Evolutionary conservation across 257 asterid genomes (phyloP), one percentile per base, ranked within the genome.

Genomic region (Echites panduratus): DNA sequence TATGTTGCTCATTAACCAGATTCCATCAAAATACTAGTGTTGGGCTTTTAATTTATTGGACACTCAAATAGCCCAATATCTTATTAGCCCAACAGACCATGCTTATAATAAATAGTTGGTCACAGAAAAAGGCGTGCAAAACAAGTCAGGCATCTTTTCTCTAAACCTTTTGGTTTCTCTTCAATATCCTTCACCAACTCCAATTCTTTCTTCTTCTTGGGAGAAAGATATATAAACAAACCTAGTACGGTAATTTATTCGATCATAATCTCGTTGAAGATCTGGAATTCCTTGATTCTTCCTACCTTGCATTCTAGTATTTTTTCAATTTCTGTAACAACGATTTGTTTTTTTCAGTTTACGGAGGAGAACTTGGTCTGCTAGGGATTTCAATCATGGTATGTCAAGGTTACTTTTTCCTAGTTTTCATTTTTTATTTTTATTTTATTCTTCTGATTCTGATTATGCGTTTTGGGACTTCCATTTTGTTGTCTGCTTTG

Each of bases 301-400:
- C 9, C 0, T 9, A 45, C 49, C 49, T 45, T 53, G 59, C 59
- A 20, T 53, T 53, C 59, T 53, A 53, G 11, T 53, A 20, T 20
- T 2, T 53, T 53, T 53, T 4, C 11, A 9, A 53, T 4, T 53
- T 22, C 7, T 53, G 2, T 53, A 53, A 20, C n/a, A 19, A 53
- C 59, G 12, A 53, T 53, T 53, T 20, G 58, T 26, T 1, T 53
- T 53, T 53, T 53, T 20, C 4, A 20, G 12, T 53, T 20, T 20
- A 64, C 27, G 40, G 26, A 44, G 11, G 69, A 38, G 69, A 9
- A 64, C 27, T 20, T 40, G 27, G 27, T 19, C 29, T 64, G 24
- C 67, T 64, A 64, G 49, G 69, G 49, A 38, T 38, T 64, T 64
- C 20, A 64, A 64, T 40, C 69, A 64, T 64, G 69, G 69, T 64